Percentiles rank a stretch among this genome's conserved stretches.
phyloP scores from a whole-genome alignment of 2,329 filamentous ascomycete species.

The Colletotrichum sp. region DNA sequence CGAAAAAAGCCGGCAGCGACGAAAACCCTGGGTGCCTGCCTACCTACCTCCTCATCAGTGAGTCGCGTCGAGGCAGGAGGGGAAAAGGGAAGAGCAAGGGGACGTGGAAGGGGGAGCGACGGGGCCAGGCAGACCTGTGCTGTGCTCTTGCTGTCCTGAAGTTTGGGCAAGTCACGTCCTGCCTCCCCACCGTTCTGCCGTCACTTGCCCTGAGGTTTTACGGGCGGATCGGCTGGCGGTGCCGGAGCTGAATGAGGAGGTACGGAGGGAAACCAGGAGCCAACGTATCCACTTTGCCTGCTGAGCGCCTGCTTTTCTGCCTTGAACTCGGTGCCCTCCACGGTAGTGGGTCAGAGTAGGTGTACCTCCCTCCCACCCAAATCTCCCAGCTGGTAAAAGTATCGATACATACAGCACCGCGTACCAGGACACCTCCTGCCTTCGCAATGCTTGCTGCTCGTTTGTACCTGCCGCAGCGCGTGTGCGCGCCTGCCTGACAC shows the following conservation, averaged over 20 bases:
- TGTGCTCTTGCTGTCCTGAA: background rate
- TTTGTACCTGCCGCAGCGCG: slow-evolving; percentile 1
- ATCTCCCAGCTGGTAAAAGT: background rate
- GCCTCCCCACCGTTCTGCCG: background rate
- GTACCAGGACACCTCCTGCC: background rate
- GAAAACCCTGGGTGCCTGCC: background rate
- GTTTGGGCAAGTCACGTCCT: background rate
- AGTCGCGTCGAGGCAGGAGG: background rate
- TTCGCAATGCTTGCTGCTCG: background rate
- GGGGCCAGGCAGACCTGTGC: background rate
- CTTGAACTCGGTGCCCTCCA: background rate
- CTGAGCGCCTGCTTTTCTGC: background rate
- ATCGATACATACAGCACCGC: background rate
- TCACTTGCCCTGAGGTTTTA: slow-evolving; percentile 6
- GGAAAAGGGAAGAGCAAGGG: background rate
- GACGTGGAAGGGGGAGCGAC: background rate
- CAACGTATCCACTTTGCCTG: background rate
- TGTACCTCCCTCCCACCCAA: background rate
- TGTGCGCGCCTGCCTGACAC: slow-evolving; percentile 10
- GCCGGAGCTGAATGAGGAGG: slow-evolving; percentile 21
- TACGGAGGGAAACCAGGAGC: slow-evolving; percentile 8
- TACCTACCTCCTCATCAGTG: background rate
- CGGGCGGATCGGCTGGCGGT: slow-evolving; percentile 23
- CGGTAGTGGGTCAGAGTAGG: background rate
- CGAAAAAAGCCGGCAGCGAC: background rate